phyloP scores from a whole-genome alignment of 139 green algal genomes.

The Ettlia oleoabundans region DNA sequence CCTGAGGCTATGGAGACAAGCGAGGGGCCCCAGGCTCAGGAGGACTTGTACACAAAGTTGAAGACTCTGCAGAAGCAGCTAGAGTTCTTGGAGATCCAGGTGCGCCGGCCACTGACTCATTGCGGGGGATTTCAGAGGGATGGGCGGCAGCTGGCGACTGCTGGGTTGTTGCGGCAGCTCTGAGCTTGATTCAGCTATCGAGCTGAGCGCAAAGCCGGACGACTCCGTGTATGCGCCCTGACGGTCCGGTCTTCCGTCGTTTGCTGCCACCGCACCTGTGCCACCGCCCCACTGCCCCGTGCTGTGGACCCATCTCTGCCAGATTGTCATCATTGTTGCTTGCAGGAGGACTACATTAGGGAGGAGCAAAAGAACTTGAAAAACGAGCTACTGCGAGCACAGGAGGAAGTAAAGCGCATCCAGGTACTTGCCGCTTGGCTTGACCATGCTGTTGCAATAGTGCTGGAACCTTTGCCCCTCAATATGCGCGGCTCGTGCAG shows the following conservation, averaged over 20 bases:
- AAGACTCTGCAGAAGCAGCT: slow-evolving; percentile 95
- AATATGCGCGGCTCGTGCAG: too few species aligned
- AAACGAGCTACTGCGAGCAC: slow-evolving; percentile 95
- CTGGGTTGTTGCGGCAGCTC: neutral
- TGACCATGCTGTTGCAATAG: too few species aligned
- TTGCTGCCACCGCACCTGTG: too few species aligned
- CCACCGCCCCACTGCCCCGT: too few species aligned
- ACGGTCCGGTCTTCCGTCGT: too few species aligned
- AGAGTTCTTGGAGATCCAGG: slow-evolving; percentile 99
- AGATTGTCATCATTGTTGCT: neutral
- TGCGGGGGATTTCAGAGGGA: too few species aligned
- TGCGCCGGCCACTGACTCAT: slow-evolving; percentile 3
- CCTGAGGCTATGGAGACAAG: neutral
- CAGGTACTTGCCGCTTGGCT: slow-evolving; percentile 57
- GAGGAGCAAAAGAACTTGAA: slow-evolving; percentile 99
- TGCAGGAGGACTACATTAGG: slow-evolving; percentile 99
- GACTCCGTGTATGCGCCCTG: too few species aligned
- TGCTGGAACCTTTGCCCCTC: too few species aligned
- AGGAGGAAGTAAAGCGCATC: slow-evolving; percentile 97
- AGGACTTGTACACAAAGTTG: slow-evolving; percentile 85
- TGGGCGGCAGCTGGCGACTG: neutral
- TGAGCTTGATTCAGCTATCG: too few species aligned
- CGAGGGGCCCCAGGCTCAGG: neutral
- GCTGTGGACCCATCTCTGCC: neutral
- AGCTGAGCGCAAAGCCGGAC: too few species aligned